phyloP scores from a whole-genome alignment of 257 asterid genomes.

The Nicotiana undulata region DNA sequence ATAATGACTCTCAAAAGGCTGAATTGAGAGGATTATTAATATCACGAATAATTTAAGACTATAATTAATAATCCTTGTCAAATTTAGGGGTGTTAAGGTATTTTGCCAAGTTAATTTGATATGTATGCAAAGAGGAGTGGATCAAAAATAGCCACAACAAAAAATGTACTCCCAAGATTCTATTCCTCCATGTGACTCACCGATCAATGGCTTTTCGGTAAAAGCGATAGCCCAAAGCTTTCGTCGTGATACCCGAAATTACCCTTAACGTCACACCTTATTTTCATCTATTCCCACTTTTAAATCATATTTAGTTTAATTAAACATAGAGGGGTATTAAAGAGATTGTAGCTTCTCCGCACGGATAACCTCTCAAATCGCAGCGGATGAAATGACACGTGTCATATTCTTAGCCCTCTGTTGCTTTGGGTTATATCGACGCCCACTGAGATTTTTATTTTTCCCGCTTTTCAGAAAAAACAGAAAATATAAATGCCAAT shows the following conservation, averaged over 20 bases:
- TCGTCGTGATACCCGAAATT: not conserved
- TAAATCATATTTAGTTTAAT: not conserved
- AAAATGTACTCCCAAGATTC: too few relatives aligned
- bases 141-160: not conserved
- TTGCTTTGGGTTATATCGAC: slow-evolving; percentile 4
- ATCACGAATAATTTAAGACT: too few relatives aligned
- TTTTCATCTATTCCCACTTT: not conserved
- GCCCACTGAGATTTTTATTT: slow-evolving; percentile 7
- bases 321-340: not conserved
- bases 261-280: not conserved
- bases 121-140: not conserved
- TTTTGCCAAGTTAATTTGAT: not conserved
- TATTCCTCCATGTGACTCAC: not conserved
- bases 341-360: not conserved
- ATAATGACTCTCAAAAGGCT: too few relatives aligned
- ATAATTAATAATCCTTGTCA: too few relatives aligned
- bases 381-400: slow-evolving; percentile 22
- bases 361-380: not conserved
- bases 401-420: slow-evolving; percentile 27
- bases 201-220: slow-evolving; percentile 2
- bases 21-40: too few relatives aligned
- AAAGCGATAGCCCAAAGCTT: not conserved
- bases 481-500: not conserved
- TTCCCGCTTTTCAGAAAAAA: slow-evolving; percentile 32
- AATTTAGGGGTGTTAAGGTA: too few relatives aligned